Percentiles rank a stretch among this genome's conserved stretches.
phyloP scores from a whole-genome alignment of 805 yeast genomes.

The Priceomyces carsonii region DNA sequence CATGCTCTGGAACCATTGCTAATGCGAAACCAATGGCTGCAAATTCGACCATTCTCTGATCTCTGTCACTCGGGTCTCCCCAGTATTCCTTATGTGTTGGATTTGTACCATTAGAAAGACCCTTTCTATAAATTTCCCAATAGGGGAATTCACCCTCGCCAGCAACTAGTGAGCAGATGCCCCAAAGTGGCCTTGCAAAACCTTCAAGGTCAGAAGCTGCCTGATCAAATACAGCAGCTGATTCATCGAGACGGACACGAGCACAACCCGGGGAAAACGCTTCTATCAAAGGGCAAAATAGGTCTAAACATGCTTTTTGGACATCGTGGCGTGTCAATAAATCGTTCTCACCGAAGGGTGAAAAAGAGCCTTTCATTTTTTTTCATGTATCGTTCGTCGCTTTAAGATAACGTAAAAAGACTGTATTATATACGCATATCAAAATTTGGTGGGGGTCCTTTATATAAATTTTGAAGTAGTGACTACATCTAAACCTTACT shows the following conservation, averaged over 20 bases:
- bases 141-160: constrained; percentile 21
- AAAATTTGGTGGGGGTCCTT: too few relatives aligned
- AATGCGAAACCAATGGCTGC: constrained; percentile 29
- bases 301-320: constrained; percentile 5
- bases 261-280: constrained; percentile 11
- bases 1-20: constrained; percentile 17
- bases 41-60: constrained; percentile 26
- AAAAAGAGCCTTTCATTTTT: too few relatives aligned
- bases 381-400: too few relatives aligned
- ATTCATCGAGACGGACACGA: constrained; percentile 16
- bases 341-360: too few relatives aligned
- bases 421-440: too few relatives aligned
- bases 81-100: constrained; percentile 26
- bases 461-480: too few relatives aligned
- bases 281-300: constrained; percentile 11
- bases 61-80: constrained; percentile 20
- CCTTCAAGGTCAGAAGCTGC: constrained; percentile 27
- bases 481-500: too few relatives aligned
- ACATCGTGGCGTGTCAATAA: constrained; percentile 9
- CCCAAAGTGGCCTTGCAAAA: constrained; percentile 29
- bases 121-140: constrained; percentile 21
- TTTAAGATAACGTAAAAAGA: too few relatives aligned
- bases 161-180: constrained; percentile 22
- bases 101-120: constrained; percentile 25
- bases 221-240: constrained; percentile 22